Conservation (phyloP, 1,284 basidiomycete species). For the Ustilago nuda region DNA sequence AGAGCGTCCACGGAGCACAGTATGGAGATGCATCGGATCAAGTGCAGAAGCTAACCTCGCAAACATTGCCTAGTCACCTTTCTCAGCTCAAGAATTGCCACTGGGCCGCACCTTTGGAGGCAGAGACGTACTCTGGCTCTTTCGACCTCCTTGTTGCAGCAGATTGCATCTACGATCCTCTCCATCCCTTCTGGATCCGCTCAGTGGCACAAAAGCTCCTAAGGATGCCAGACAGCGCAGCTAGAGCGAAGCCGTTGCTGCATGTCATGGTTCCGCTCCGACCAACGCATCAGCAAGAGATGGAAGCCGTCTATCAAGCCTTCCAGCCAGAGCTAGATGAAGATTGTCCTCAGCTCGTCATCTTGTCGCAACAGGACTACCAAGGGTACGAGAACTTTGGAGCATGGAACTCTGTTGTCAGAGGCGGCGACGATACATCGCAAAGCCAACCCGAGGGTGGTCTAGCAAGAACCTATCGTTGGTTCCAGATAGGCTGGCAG, state of each 20-base stretch:
- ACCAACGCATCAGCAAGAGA: constrained; percentile 54
- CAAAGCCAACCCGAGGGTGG: constrained; percentile 31
- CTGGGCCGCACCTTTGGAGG: constrained; percentile 17
- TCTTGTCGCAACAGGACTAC: constrained; percentile 35
- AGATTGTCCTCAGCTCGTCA: constrained; percentile 15
- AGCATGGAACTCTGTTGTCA: constrained; percentile 30
- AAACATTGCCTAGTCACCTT: constrained; percentile 45
- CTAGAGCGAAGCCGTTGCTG: constrained; percentile 22
- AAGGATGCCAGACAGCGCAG: neutral
- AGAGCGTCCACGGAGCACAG: constrained; percentile 34
- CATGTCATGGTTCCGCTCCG: constrained; percentile 60
- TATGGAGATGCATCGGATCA: neutral
- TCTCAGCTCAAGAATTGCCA: neutral
- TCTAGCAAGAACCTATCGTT: constrained; percentile 34
- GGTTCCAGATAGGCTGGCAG: constrained; percentile 44
- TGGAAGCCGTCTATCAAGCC: constrained; percentile 54
- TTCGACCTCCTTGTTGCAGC: constrained; percentile 61
- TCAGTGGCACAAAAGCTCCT: constrained; percentile 55
- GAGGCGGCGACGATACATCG: constrained; percentile 8
- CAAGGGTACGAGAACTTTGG: constrained; percentile 59
- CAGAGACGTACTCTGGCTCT: constrained; percentile 2
- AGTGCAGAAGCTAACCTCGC: constrained; percentile 40
- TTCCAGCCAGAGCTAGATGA: constrained; percentile 21
- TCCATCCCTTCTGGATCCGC: constrained; percentile 60
- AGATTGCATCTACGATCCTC: constrained; percentile 64